Percentiles rank a stretch among this genome's conserved stretches.
Conservation (phyloP, 2,329 filamentous ascomycete genomes). For the Phaeophleospora eucalypticola region DNA sequence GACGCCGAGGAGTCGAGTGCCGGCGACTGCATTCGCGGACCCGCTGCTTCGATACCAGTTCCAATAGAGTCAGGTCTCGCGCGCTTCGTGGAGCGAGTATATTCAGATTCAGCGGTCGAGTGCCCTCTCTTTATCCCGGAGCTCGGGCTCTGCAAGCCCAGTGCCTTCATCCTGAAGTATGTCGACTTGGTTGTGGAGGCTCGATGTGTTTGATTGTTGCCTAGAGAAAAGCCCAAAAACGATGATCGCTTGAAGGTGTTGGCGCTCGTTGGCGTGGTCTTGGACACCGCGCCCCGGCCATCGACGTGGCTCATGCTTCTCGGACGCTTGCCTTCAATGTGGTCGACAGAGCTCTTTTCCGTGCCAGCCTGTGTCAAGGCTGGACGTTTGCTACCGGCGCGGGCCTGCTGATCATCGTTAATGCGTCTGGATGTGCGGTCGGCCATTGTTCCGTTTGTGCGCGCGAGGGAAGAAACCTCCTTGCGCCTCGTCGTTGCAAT, state of each 20-base stretch:
- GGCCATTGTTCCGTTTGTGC: no score
- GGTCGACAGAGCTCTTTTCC: constrained; percentile 10
- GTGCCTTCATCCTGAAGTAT: constrained; percentile 50
- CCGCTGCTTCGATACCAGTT: no score
- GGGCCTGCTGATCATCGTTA: constrained; percentile 12
- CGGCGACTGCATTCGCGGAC: no score
- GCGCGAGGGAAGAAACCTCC: no score
- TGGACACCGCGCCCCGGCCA: constrained; percentile 19
- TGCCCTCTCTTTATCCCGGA: no score
- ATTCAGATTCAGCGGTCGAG: no score
- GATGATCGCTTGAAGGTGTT: constrained; percentile 28
- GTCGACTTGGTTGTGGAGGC: constrained; percentile 45
- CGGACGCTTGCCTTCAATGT: constrained; percentile 24
- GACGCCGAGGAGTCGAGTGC: no score
- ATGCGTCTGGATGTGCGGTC: no score
- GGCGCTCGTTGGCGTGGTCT: constrained; percentile 9
- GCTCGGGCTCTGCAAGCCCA: constrained; percentile 42
- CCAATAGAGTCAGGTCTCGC: no score
- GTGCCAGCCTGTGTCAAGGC: constrained; percentile 18
- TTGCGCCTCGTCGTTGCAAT: not conserved
- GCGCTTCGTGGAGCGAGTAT: no score
- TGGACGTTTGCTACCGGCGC: constrained; percentile 25
- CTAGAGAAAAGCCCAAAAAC: constrained; percentile 28
- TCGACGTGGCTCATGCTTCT: constrained; percentile 28
- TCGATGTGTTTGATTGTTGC: constrained; percentile 22